Evolutionary conservation across 1,284 basidiomycete species (phyloP).

Genomic region (Phellinidium pouzarii): DNA sequence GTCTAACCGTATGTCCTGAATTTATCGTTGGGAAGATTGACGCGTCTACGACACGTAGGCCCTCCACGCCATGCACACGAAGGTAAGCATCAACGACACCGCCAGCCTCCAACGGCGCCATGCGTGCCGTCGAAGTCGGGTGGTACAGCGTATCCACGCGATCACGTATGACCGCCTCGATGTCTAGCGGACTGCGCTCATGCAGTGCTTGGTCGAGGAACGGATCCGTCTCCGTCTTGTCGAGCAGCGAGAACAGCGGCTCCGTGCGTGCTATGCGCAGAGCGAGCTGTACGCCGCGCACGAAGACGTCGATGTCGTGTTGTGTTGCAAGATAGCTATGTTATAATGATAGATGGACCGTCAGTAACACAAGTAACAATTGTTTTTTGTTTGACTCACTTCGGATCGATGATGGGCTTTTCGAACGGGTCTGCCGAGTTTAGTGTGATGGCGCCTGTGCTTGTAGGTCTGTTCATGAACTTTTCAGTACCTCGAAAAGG

Average conservation of each 20-base stretch:
- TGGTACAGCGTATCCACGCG: constrained; percentile 39
- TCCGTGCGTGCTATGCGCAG: constrained; percentile 12
- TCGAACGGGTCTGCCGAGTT: constrained; percentile 24
- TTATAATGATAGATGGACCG: neutral
- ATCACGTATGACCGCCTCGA: constrained; percentile 10
- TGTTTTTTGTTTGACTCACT: constrained; percentile 22
- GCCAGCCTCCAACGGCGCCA: constrained; percentile 35
- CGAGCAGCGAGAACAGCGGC: constrained; percentile 2
- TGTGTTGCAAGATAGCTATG: constrained; percentile 17
- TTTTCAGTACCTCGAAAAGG: neutral
- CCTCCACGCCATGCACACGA: constrained; percentile 32
- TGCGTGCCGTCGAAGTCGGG: constrained; percentile 39
- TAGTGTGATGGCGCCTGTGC: constrained; percentile 20
- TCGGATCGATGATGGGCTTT: constrained; percentile 24
- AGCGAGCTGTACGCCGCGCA: constrained; percentile 7
- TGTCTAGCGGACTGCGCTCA: neutral
- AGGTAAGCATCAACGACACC: constrained; percentile 39
- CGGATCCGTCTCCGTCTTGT: neutral
- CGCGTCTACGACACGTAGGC: constrained; percentile 21
- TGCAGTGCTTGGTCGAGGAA: constrained; percentile 6
- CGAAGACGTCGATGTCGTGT: constrained; percentile 19
- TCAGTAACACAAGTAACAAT: neutral
- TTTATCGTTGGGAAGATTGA: constrained; percentile 22
- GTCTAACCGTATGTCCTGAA: constrained; percentile 18
- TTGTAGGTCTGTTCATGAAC: constrained; percentile 17